phyloP scores from a whole-genome alignment of 345 rosid genomes.

The Draba incana region DNA sequence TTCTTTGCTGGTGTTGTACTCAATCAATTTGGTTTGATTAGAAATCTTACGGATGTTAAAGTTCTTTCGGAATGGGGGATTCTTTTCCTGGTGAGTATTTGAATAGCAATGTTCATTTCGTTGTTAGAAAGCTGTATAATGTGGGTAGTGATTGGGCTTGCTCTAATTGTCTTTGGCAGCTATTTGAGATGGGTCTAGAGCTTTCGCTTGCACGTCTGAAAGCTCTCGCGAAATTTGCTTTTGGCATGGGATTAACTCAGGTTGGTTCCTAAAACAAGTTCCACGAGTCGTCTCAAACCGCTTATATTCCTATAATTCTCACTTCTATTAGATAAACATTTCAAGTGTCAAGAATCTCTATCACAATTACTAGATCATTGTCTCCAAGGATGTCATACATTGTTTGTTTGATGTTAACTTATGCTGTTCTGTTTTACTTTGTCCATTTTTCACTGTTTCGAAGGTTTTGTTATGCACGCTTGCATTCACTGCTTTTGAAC shows the following conservation, averaged over 20 bases:
- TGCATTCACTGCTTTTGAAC: constrained; percentile 97
- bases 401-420: constrained; percentile 4
- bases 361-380: constrained; percentile 4
- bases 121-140: not conserved
- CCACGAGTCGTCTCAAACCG: not conserved
- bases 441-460: constrained; percentile 29
- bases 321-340: constrained; percentile 15
- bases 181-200: constrained; percentile 98
- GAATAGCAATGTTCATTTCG: not conserved
- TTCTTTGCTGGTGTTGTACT: constrained; percentile 95
- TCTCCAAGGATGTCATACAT: constrained; percentile 10
- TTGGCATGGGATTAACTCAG: constrained; percentile 98
- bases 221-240: constrained; percentile 95
- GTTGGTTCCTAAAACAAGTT: constrained; percentile 45
- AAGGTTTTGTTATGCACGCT: constrained; percentile 92
- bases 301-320: constrained; percentile 7
- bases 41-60: constrained; percentile 93
- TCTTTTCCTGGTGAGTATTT: constrained; percentile 80
- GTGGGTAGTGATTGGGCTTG: constrained; percentile 4
- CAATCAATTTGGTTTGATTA: constrained; percentile 85
- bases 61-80: constrained; percentile 98
- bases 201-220: constrained; percentile 94
- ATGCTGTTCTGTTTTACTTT: constrained; percentile 16
- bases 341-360: constrained; percentile 9
- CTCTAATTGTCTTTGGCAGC: constrained; percentile 56